phyloP scores from a whole-genome alignment of 352 stramenopile genomes.

The Phytopythium chamaehyphon region DNA sequence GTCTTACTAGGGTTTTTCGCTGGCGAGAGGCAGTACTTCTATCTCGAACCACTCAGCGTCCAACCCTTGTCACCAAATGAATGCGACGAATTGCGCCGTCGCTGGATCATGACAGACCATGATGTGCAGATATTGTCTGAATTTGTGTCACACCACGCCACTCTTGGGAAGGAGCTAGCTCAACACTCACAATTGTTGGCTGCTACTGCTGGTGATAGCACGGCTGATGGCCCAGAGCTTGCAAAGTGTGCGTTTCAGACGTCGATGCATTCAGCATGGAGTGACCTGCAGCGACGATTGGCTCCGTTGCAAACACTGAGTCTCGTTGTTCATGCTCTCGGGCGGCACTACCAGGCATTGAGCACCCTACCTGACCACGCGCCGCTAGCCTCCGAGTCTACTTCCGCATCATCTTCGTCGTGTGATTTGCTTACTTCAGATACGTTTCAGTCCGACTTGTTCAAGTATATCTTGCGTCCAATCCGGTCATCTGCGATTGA shows the following conservation, averaged over 20 bases:
- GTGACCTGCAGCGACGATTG: slow-evolving; percentile 44
- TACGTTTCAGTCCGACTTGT: slow-evolving; percentile 61
- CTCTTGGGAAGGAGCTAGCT: slow-evolving; percentile 28
- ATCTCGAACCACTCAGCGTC: slow-evolving; percentile 46
- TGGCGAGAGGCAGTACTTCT: slow-evolving; percentile 77
- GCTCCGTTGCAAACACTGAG: slow-evolving; percentile 51
- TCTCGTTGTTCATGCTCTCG: slow-evolving; percentile 53
- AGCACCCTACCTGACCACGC: slow-evolving; percentile 6
- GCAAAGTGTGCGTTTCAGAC: slow-evolving; percentile 30
- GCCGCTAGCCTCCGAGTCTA: slow-evolving; percentile 1
- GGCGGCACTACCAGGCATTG: slow-evolving; percentile 45
- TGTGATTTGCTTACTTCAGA: slow-evolving; percentile 30
- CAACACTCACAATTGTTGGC: background rate
- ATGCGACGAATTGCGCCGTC: slow-evolving; percentile 2
- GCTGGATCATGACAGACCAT: slow-evolving; percentile 20
- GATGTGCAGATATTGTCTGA: slow-evolving; percentile 33
- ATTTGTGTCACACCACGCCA: slow-evolving; percentile 23
- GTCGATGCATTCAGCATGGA: slow-evolving; percentile 47
- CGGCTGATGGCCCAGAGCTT: background rate
- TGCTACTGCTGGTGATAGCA: background rate
- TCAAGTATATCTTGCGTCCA: slow-evolving; percentile 75
- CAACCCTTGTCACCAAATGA: slow-evolving; percentile 11
- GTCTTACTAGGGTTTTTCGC: slow-evolving; percentile 52
- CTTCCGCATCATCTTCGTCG: background rate
- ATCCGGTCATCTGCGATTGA: slow-evolving; percentile 79